phyloP scores from a whole-genome alignment of 176 grass and related monocot species.

The Poa annua region DNA sequence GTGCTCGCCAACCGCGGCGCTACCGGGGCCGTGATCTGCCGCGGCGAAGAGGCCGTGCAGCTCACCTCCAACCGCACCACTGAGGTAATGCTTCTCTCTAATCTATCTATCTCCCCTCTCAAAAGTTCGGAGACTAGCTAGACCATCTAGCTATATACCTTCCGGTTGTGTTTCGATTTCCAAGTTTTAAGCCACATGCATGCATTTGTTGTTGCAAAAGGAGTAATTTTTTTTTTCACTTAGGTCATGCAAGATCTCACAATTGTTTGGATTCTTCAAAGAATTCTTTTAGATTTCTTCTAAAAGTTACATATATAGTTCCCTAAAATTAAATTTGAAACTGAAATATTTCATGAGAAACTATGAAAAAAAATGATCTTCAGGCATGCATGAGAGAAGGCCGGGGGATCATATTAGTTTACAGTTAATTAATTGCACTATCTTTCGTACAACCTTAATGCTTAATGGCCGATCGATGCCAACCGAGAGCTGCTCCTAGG shows the following conservation, averaged over 20 bases:
- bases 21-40: slow-evolving; percentile 20
- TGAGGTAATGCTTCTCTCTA: slow-evolving; percentile 24
- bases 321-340: neutral
- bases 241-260: neutral
- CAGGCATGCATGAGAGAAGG: neutral
- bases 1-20: slow-evolving; percentile 16
- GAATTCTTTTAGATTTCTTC: neutral
- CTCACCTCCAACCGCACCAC: neutral
- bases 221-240: neutral
- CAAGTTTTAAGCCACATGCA: no score
- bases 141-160: neutral
- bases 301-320: neutral
- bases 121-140: neutral
- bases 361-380: neutral
- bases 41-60: neutral
- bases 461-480: neutral
- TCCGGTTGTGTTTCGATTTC: neutral
- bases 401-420: neutral
- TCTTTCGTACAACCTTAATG: neutral
- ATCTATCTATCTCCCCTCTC: neutral
- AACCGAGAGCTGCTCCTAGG: neutral
- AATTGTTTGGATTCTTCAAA: neutral
- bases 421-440: neutral
- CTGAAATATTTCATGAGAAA: neutral
- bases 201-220: neutral